These are phyloP conservation scores for Tothia fuscella DNA, from an alignment of 2,329 filamentous ascomycete species.

Conservation along the genomic window DNA sequence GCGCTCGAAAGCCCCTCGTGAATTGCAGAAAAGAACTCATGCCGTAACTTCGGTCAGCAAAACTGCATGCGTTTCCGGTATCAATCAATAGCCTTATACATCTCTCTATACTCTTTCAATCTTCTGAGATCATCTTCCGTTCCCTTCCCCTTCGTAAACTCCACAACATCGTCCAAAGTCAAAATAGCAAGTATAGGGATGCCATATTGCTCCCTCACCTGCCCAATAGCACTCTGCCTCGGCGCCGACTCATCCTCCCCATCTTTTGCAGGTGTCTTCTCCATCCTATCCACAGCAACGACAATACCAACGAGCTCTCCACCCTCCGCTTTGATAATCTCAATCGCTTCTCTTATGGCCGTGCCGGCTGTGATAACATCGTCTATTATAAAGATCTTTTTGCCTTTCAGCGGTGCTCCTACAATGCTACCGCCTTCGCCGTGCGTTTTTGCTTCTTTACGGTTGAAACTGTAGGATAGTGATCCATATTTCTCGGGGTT, in stretches of 20 bases:
- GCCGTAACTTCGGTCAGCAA: no score
- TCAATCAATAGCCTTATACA: conserved; percentile 27
- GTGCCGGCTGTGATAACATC: conserved; percentile 95
- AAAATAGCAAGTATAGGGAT: conserved; percentile 77
- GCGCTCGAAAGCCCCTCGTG: no score
- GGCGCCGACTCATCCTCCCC: conserved; percentile 52
- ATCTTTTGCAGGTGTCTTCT: conserved; percentile 54
- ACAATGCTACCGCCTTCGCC: conserved; percentile 92
- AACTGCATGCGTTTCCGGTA: no score
- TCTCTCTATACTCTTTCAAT: conserved; percentile 27
- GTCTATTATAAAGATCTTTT: conserved; percentile 81
- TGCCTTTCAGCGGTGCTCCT: conserved; percentile 71
- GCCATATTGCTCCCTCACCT: conserved; percentile 69
- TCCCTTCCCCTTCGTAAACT: conserved; percentile 31
- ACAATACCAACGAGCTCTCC: conserved; percentile 78
- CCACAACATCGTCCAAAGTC: conserved; percentile 66
- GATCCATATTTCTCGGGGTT: conserved; percentile 53
- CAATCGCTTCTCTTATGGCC: conserved; percentile 83
- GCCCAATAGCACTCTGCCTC: conserved; percentile 70
- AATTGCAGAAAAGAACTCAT: no score
- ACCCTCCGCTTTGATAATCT: conserved; percentile 76
- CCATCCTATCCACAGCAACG: conserved; percentile 76
- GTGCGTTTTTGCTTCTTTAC: conserved; percentile 93
- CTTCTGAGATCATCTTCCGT: conserved; percentile 32
- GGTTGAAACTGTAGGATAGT: conserved; percentile 80